Base-by-base conservation (phyloP, 139 green algal genomes). In the Micractinium conductrix region DNA sequence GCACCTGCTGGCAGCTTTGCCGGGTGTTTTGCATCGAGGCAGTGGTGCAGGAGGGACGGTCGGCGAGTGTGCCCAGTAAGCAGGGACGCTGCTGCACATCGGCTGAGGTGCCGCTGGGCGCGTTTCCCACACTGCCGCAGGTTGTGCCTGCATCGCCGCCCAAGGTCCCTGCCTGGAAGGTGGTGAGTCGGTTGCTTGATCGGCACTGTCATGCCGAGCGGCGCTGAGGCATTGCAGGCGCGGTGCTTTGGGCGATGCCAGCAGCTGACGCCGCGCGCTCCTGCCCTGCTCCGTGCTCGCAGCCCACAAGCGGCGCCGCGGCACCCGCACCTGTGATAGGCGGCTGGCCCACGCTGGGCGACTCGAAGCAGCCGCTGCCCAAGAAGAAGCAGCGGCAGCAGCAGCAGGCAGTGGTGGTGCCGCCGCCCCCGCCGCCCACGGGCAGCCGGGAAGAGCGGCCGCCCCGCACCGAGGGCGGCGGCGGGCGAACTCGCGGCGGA, bases 151-250 rank as follows among this genome's bases (percentile, higher is more conserved):
- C 80, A 5, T 87, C 88, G 80, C 88, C 92, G 24, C 50, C 75
- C 50, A 96, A 96, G 80, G n/a, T n/a, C n/a, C 90, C 90, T 30
- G 93, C 93, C 1, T 96, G 93, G 93, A 92, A 92, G 22, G 93
- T 95, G 90, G 90, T 93, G 48, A 62, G 89, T 48, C 17, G 14
- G 33, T n/a, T n/a, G n/a, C n/a, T n/a, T n/a, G n/a, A n/a, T n/a
- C n/a, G n/a, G n/a, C n/a, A n/a, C n/a, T n/a, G n/a, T n/a, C n/a
- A n/a, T n/a, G n/a, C n/a, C n/a, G n/a, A n/a, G n/a, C n/a, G n/a
- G n/a, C n/a, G n/a, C n/a, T n/a, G n/a, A n/a, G n/a, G n/a, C n/a
- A n/a, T n/a, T n/a, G n/a, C n/a, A n/a, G n/a, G n/a, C n/a, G n/a
- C n/a, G n/a, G n/a, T n/a, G n/a, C n/a, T n/a, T n/a, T n/a, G n/a